These are phyloP conservation scores for Phytophthora sansomeana DNA, from an alignment of 352 stramenopile species.

Conservation along the genomic window DNA sequence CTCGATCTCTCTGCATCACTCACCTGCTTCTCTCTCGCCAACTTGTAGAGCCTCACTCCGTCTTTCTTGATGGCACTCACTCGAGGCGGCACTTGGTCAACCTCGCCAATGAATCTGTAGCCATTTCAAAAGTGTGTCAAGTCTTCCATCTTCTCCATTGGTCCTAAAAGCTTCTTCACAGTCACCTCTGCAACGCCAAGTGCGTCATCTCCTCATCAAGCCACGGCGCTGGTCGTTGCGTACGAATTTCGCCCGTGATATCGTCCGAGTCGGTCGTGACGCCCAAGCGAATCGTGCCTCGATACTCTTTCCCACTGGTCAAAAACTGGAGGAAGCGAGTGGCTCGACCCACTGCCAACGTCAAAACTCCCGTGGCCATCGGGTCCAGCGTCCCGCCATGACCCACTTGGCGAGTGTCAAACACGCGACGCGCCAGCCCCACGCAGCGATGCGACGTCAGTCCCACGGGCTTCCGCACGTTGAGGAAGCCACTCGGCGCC, in stretches of 20 bases:
- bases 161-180: neutral
- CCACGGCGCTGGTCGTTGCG: conserved; percentile 65
- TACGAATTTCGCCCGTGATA: conserved; percentile 71
- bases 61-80: conserved; percentile 86
- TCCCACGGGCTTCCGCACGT: conserved; percentile 78
- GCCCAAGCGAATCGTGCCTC: conserved; percentile 75
- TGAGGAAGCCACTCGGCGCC: conserved; percentile 75
- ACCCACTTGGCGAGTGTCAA: conserved; percentile 77
- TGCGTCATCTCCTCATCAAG: conserved; percentile 49
- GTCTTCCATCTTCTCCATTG: neutral
- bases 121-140: conserved; percentile 8
- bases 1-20: neutral
- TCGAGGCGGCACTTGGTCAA: conserved; percentile 80
- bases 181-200: conserved; percentile 55
- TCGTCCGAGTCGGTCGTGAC: conserved; percentile 86
- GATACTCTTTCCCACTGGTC: conserved; percentile 78
- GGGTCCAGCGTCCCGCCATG: conserved; percentile 90
- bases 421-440: conserved; percentile 66
- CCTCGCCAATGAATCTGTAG: conserved; percentile 76
- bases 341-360: conserved; percentile 78
- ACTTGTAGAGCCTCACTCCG: conserved; percentile 80
- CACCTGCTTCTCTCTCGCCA: conserved; percentile 70
- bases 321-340: conserved; percentile 88
- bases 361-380: conserved; percentile 89
- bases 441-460: conserved; percentile 87